Evolutionary conservation across 2,329 filamentous ascomycete species (phyloP).

Genomic region (Pyricularia sp.): DNA sequence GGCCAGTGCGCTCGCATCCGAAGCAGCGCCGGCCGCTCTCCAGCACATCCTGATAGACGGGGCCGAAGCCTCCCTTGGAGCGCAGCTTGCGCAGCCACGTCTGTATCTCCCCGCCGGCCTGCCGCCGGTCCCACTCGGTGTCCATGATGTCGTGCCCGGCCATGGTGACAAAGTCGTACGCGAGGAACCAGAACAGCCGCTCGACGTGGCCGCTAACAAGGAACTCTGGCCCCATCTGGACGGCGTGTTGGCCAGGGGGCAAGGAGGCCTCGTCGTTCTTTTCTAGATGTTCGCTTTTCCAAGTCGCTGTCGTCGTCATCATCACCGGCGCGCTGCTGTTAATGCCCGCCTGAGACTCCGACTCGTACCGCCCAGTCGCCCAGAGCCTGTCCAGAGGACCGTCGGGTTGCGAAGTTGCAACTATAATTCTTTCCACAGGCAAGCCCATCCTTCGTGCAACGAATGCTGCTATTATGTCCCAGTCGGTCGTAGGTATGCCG

Average conservation of each 20-base stretch:
- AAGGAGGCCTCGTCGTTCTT: not conserved
- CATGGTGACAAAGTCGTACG: constrained; percentile 1
- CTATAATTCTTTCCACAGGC: not conserved
- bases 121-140: not conserved
- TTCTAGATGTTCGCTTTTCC: not conserved
- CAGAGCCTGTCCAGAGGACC: not conserved
- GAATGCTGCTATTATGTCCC: not conserved
- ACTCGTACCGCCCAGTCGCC: not conserved
- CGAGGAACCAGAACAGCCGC: not conserved
- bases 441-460: not conserved
- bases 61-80: not conserved
- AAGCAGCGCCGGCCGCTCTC: not conserved
- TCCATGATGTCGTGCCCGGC: not conserved
- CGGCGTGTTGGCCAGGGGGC: not conserved
- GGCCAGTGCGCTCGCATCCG: not conserved
- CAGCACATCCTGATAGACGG: not conserved
- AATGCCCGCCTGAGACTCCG: not conserved
- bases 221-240: not conserved
- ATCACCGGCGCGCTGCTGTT: not conserved
- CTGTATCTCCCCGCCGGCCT: not conserved
- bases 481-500: not conserved
- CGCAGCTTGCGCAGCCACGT: not conserved
- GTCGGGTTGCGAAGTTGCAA: not conserved
- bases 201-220: not conserved
- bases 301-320: not conserved